Evolutionary conservation across 2,329 filamentous ascomycete species (phyloP), one percentile per base, ranked within the genome.

Genomic region (Exophiala calicioides): DNA sequence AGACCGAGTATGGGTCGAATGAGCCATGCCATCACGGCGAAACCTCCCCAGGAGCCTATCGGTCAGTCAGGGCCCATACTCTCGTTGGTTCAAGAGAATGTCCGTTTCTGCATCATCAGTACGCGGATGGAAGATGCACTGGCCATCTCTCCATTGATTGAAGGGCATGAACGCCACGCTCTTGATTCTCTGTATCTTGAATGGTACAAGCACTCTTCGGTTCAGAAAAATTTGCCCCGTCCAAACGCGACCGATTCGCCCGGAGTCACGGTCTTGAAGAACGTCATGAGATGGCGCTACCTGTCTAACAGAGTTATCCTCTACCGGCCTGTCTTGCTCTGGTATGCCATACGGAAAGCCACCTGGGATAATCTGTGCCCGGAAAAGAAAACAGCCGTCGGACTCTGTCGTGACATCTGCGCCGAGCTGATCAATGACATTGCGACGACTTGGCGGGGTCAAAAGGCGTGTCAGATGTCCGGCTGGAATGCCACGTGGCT

Each of bases 401-500:
- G 81, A 49, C 81, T 80, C 21, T 90, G 86, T 63, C 78, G 85
- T 13, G 76, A 81, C 40, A 76, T 89, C 1, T 85, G 86, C 6
- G 80, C 80, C 52, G 77, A 82, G 53, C 84, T 84, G 0, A 87
- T 90, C 53, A 78, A 83, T 47, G 85, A 89, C 50, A 88, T 90
- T 52, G 77, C 81, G 8, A 72, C 75, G 16, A 84, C 86, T 53
- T 88, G 85, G 70, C 79, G 79, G 34, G 53, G 44, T 10, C 44
- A 55, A 34, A 52, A 50, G 24, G 78, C 81, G 34, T 86, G 88
- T 61, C 81, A 89, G 61, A 86, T 90, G 69, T 81, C 81, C 0
- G 86, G 86, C 6, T 90, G 86, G 86, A 88, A 88, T 62, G 86
- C 84, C 0, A 85, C 87, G 2, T 90, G 86, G 85, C 85, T 89